Base-by-base conservation (phyloP, 345 rosid species). In the Punica granatum region DNA sequence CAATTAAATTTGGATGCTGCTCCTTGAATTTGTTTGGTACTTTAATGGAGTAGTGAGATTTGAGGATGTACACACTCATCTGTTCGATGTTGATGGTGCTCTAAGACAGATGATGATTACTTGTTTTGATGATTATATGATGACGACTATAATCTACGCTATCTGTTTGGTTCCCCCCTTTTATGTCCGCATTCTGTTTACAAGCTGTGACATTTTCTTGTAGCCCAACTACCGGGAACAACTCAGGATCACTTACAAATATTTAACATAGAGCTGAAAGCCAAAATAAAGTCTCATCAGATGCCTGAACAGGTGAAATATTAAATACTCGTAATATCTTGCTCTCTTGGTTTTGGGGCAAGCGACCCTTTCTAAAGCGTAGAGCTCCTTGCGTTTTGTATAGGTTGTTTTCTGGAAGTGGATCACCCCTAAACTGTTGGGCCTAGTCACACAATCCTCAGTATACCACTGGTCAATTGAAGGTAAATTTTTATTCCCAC, bases 341-440 rank as follows among this genome's bases (percentile, higher is more conserved):
- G n/a, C n/a, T n/a, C n/a, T n/a, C n/a, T 36, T 54, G 19, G 34
- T 32, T 11, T 43, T 15, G 13, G 14, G 46, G 18, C 19, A 51
- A 51, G 58, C 9, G 26, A n/a, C 21, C 1, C 28, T n/a, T 51
- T 51, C 30, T 19, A n/a, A 51, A 51, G 51, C n/a, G n/a, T 72
- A 39, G 30, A 58, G 59, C 59, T 60, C 33, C 69, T 51, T 72
- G 63, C 48, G 70, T 67, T 28, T 28, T 73, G 54, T 61, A 15
- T 72, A 95, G 99, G 91, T 95, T 77, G 96, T 76, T 66, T 95
- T 95, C 79, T 95, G 99, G 99, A 95, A 95, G 74, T 95, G 99
- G 99, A 90, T 95, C 67, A 77, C 83, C 71, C 90, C 89, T 46
- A 92, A 90, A 78, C 81, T 92, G 98, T 70, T 95, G 88, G 99